phyloP scores from a whole-genome alignment of 768 basidiomycete genomes.

The Tricholoma matsutake region DNA sequence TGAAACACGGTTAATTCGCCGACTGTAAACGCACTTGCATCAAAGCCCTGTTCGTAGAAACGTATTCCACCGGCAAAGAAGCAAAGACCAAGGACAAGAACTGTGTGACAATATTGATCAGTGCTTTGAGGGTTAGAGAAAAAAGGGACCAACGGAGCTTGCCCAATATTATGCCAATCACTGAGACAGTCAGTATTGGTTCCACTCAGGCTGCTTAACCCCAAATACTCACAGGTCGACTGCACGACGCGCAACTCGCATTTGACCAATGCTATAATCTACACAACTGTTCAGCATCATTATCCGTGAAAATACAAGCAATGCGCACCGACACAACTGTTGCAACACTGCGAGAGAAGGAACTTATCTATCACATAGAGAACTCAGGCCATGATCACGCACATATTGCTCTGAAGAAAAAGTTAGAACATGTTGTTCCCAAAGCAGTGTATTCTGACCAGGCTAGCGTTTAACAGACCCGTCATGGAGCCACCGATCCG shows the following conservation, averaged over 20 bases:
- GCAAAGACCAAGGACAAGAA: constrained; percentile 82
- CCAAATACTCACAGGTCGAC: constrained; percentile 55
- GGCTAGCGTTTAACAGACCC: constrained; percentile 76
- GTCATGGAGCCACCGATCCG: constrained; percentile 76
- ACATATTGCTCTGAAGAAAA: constrained; percentile 60
- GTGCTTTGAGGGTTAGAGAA: neutral
- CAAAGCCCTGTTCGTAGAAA: constrained; percentile 78
- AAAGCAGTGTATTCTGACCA: constrained; percentile 44
- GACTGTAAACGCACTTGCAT: constrained; percentile 47
- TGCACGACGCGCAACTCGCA: constrained; percentile 83
- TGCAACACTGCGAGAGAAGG: constrained; percentile 40
- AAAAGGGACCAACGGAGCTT: constrained; percentile 51
- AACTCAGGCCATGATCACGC: constrained; percentile 25
- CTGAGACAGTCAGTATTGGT: constrained; percentile 30
- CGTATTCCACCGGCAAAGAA: constrained; percentile 79
- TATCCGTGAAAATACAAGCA: neutral
- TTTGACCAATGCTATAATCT: constrained; percentile 80
- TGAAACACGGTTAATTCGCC: neutral
- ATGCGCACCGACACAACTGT: constrained; percentile 70
- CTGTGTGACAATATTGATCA: constrained; percentile 32
- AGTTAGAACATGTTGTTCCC: constrained; percentile 2
- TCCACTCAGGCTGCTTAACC: constrained; percentile 8
- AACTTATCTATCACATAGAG: constrained; percentile 1
- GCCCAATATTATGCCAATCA: constrained; percentile 80
- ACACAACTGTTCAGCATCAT: neutral